A percentile compares a stretch with the other conserved stretches of the same genome.
These are phyloP conservation scores for Combretum micranthum DNA, from an alignment of 345 rosid species.

Conservation along the genomic window DNA sequence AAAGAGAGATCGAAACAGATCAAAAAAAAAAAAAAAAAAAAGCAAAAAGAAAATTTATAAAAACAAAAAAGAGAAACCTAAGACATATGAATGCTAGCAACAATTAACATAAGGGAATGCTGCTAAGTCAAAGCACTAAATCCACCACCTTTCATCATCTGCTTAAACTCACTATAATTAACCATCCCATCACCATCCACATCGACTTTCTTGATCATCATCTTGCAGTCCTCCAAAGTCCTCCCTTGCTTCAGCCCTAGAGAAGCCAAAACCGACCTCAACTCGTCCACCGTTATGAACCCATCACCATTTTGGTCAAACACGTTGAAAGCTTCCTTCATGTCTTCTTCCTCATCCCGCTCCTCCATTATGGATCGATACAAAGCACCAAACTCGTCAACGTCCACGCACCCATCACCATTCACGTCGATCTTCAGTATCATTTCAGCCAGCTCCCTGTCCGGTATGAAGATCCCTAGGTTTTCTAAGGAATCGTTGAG, in stretches of 20 bases:
- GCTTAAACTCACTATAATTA: constrained; percentile 31
- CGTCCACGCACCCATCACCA: constrained; percentile 30
- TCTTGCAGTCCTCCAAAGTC: constrained; percentile 61
- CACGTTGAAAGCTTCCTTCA: constrained; percentile 84
- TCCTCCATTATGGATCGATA: constrained; percentile 51
- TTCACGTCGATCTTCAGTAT: constrained; percentile 16
- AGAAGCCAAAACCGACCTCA: constrained; percentile 57
- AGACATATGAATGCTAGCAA: background rate
- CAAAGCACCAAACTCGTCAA: constrained; percentile 63
- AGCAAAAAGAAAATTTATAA: no score
- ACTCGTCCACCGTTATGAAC: constrained; percentile 69
- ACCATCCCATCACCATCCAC: constrained; percentile 91
- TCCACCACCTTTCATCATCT: constrained; percentile 37
- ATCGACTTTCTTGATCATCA: constrained; percentile 75
- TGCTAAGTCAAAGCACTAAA: constrained; percentile 12
- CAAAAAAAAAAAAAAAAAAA: no score
- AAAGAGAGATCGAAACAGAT: no score
- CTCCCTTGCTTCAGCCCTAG: constrained; percentile 76
- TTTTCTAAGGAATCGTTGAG: constrained; percentile 52
- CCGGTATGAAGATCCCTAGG: constrained; percentile 62
- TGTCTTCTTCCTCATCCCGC: constrained; percentile 55
- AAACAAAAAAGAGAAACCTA: background rate
- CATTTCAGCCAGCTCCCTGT: constrained; percentile 38
- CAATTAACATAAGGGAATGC: background rate
- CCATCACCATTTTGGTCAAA: constrained; percentile 88